Evolutionary conservation across 495 filamentous ascomycete genomes (phyloP).

Genomic region (Oidiodendron maius): DNA sequence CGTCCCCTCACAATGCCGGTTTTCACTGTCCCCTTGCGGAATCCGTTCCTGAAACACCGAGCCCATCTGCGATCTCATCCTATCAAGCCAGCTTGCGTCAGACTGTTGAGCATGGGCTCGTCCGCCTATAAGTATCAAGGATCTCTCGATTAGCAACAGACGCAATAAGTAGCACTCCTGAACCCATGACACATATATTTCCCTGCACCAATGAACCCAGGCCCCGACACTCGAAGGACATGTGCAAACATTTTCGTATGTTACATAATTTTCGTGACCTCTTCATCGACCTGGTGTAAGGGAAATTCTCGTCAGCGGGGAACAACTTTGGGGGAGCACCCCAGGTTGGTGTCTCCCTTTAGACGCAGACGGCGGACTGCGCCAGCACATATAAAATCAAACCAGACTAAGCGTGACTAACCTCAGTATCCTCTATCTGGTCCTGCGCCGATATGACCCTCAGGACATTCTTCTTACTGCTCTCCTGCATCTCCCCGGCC

Average conservation of each 20-base stretch:
- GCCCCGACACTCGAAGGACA: conserved; percentile 8
- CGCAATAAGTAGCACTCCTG: conserved; percentile 1
- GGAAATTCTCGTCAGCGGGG: conserved; percentile 51
- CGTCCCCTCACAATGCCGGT: too few species aligned
- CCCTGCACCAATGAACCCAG: conserved; percentile 15
- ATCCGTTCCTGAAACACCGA: too few species aligned
- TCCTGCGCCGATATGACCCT: conserved; percentile 93
- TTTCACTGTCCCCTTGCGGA: too few species aligned
- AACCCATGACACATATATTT: conserved; percentile 11
- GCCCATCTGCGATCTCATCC: too few species aligned
- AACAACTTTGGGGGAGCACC: conserved; percentile 16
- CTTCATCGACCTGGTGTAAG: conserved; percentile 79
- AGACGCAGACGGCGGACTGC: background rate
- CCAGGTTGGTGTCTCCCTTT: too few species aligned
- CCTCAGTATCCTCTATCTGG: conserved; percentile 95
- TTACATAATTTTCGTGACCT: conserved; percentile 95
- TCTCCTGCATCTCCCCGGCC: conserved; percentile 97
- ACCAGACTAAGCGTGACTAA: conserved; percentile 44
- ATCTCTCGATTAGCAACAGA: conserved; percentile 15
- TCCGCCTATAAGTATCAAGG: conserved; percentile 8
- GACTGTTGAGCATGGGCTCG: conserved; percentile 6
- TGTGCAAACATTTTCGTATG: conserved; percentile 11
- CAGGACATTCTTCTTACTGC: conserved; percentile 97
- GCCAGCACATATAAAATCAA: background rate
- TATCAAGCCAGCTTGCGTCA: conserved; percentile 8